These are phyloP conservation scores for Pseudocercospora crystallina DNA, from an alignment of 2,329 filamentous ascomycete genomes.

Conservation along the genomic window DNA sequence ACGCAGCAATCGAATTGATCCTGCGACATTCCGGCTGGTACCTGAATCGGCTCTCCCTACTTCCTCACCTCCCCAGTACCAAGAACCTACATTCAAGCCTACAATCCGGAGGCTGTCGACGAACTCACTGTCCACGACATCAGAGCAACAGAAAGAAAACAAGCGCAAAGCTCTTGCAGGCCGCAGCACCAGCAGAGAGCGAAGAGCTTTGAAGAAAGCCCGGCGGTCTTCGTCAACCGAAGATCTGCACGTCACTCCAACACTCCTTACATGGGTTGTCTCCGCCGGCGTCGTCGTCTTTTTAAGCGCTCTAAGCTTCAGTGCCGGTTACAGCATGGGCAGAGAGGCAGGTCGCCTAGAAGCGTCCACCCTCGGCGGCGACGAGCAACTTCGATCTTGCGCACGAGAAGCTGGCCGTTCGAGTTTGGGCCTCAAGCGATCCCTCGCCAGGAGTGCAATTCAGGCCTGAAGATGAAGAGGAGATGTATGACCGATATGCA, in stretches of 20 bases:
- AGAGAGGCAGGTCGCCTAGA: constrained; percentile 44
- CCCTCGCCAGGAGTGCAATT: constrained; percentile 32
- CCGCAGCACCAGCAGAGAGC: constrained; percentile 46
- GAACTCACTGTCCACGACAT: constrained; percentile 30
- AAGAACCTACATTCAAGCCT: constrained; percentile 37
- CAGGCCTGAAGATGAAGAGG: constrained; percentile 24
- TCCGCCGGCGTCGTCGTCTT: constrained; percentile 65
- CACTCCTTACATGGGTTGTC: constrained; percentile 65
- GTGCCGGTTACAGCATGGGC: constrained; percentile 63
- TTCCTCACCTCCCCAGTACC: constrained; percentile 27
- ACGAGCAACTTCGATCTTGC: constrained; percentile 29
- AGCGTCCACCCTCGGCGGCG: constrained; percentile 19
- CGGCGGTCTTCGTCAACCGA: constrained; percentile 32
- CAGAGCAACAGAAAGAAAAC: constrained; percentile 34
- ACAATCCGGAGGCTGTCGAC: constrained; percentile 36
- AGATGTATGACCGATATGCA: neutral
- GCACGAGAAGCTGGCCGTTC: constrained; percentile 34
- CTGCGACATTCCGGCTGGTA: constrained; percentile 58
- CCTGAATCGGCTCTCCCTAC: constrained; percentile 55
- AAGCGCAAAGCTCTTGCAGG: constrained; percentile 44
- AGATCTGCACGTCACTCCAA: constrained; percentile 52
- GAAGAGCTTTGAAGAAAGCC: constrained; percentile 46
- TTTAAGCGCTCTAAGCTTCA: constrained; percentile 64
- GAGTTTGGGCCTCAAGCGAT: constrained; percentile 34
- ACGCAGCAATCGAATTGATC: constrained; percentile 44